Evolutionary conservation across 768 basidiomycete species (phyloP), one percentile per base, ranked within the genome.

Genomic region (Imleria badia): DNA sequence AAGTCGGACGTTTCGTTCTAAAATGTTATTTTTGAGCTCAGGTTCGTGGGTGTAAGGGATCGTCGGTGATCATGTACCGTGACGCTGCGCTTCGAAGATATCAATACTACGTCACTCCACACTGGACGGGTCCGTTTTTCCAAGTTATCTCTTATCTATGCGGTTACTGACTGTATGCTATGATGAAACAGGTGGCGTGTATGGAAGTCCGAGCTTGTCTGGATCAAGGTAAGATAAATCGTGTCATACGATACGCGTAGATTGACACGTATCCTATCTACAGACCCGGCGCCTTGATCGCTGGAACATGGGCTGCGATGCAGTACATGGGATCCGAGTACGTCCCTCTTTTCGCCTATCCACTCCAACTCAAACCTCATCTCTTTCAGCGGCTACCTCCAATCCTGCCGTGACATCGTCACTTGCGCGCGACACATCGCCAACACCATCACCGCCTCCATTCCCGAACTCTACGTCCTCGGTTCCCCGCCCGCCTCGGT

Each of bases 241-340:
- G 22, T 43, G 14, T n/a, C 17, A 5, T 6, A 14, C 11, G 17
- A 55, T 47, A 36, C 23, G 8, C 26, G 15, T 12, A 9, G 19
- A 33, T 30, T 34, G 29, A 54, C 43, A 7, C 9, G 14, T 14
- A 9, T 15, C 20, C 35, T 15, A 4, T n/a, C 0, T 34, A 14
- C 14, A 92, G 95, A 36, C 91, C 95, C 1, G 97, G 96, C 7
- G 86, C 94, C 0, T 75, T 98, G 56, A 87, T 99, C 55, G 96
- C 96, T 23, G 96, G 91, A 43, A 87, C 94, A 29, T 99, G 94
- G 94, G 96, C 96, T 8, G 93, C 94, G 3, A 87, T 99, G 85
- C 89, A 96, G 58, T 84, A 91, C 68, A 87, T 98, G 76, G 96
- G 96, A 29, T 78, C 86, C 55, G 79, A 87, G 91, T 94, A 66